A percentile compares a stretch with the other conserved stretches of the same genome.
phyloP scores from a whole-genome alignment of 208 protist genomes.

The Trypanosoma theileri region DNA sequence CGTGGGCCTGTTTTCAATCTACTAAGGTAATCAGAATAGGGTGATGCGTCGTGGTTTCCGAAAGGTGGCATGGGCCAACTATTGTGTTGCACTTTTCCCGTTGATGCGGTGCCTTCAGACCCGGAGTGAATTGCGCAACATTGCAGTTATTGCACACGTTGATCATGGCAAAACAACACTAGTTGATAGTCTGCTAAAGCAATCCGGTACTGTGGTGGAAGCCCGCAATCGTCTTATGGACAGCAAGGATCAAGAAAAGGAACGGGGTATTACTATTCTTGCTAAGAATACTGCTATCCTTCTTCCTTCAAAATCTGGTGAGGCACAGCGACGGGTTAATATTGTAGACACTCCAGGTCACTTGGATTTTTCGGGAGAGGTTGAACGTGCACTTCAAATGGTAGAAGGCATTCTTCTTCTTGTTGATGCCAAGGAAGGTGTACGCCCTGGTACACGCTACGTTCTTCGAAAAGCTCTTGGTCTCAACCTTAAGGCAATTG shows the following conservation, averaged over 20 bases:
- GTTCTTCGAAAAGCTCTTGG: conserved; percentile 97
- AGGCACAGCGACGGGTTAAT: conserved; percentile 86
- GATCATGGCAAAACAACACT: conserved; percentile 98
- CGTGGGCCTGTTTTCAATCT: background rate
- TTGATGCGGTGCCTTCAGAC: conserved; percentile 49
- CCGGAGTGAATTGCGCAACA: conserved; percentile 91
- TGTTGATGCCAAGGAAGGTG: conserved; percentile 96
- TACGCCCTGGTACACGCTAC: conserved; percentile 97
- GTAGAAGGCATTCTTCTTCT: conserved; percentile 97
- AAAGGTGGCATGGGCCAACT: background rate
- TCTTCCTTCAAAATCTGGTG: conserved; percentile 38
- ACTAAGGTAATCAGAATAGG: background rate
- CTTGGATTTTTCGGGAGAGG: conserved; percentile 97
- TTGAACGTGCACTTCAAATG: conserved; percentile 97
- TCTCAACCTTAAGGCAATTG: conserved; percentile 93
- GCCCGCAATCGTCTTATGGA: conserved; percentile 97
- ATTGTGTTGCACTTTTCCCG: background rate
- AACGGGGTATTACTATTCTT: conserved; percentile 98
- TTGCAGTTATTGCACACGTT: conserved; percentile 97
- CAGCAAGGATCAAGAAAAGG: conserved; percentile 94
- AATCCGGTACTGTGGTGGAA: conserved; percentile 82
- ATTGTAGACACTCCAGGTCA: conserved; percentile 98
- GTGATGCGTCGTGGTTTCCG: conserved; percentile 20
- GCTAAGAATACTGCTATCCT: conserved; percentile 94
- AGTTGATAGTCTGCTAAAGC: conserved; percentile 94